Percentiles rank a stretch among this genome's conserved stretches.
Evolutionary conservation across 2,329 filamentous ascomycete species (phyloP).

Genomic region (Mariannaea elegans): DNA sequence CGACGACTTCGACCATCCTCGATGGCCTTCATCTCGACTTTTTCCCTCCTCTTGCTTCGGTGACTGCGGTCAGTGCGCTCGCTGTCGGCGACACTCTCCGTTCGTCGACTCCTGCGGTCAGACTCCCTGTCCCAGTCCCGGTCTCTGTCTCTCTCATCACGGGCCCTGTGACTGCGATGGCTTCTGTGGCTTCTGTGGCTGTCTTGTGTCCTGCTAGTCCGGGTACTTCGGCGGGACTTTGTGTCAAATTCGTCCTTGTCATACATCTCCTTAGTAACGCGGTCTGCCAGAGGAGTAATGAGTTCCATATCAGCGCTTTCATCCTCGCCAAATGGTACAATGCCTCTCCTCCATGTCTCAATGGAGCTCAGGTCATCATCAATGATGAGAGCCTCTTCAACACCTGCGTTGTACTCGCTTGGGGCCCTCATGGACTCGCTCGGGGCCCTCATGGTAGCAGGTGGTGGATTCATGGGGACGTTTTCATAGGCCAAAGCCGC

Average conservation of each 20-base stretch:
- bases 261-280: conserved; percentile 50
- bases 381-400: conserved; percentile 66
- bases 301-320: conserved; percentile 63
- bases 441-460: too few relatives aligned
- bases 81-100: conserved; percentile 51
- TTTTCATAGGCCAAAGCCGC: conserved; percentile 43
- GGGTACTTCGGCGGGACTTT: conserved; percentile 46
- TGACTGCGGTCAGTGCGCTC: conserved; percentile 43
- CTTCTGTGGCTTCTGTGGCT: conserved; percentile 42
- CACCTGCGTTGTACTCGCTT: conserved; percentile 45
- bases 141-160: conserved; percentile 32
- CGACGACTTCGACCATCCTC: conserved; percentile 47
- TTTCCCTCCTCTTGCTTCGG: conserved; percentile 43
- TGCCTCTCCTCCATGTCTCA: conserved; percentile 67
- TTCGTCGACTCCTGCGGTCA: conserved; percentile 31
- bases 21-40: conserved; percentile 45
- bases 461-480: conserved; percentile 35
- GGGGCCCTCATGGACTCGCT: conserved; percentile 38
- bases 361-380: conserved; percentile 67
- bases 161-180: conserved; percentile 38
- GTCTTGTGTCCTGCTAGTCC: conserved; percentile 43
- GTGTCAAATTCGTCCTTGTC: conserved; percentile 53
- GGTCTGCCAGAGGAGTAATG: conserved; percentile 65
- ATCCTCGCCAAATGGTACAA: conserved; percentile 56
- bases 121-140: conserved; percentile 32